Conservation (phyloP, 805 yeast genomes). For the Candida nitratophila region DNA sequence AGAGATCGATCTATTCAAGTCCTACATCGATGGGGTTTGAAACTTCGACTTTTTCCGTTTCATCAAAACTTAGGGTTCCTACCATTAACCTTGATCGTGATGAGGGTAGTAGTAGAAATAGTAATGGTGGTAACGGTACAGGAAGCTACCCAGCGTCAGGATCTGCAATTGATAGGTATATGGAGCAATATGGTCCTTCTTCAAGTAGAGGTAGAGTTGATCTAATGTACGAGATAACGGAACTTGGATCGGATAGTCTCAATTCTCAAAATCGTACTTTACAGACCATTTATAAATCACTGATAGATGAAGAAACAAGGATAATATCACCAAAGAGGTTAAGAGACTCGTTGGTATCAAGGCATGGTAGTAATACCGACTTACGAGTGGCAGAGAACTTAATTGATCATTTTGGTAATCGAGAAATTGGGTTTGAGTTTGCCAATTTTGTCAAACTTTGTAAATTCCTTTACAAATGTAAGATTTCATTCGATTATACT, state of each 20-base stretch:
- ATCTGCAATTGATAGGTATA: background rate
- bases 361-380: conserved; percentile 13
- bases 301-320: background rate
- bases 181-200: background rate
- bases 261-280: background rate
- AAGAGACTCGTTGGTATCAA: conserved; percentile 5
- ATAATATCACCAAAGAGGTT: background rate
- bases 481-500: conserved; percentile 21
- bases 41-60: background rate
- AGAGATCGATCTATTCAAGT: background rate
- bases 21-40: background rate
- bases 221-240: background rate
- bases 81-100: background rate
- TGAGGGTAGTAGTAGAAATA: background rate
- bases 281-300: background rate
- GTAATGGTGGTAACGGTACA: too few relatives aligned
- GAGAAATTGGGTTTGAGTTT: conserved; percentile 11
- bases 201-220: background rate
- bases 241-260: background rate
- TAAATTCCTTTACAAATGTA: conserved; percentile 25
- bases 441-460: conserved; percentile 21
- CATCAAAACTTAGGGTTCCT: background rate
- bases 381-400: conserved; percentile 3
- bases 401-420: conserved; percentile 5
- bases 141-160: too few relatives aligned